Evolutionary conservation across 75 land plant species (phyloP).

Genomic region (Ceratopteris richardii): DNA sequence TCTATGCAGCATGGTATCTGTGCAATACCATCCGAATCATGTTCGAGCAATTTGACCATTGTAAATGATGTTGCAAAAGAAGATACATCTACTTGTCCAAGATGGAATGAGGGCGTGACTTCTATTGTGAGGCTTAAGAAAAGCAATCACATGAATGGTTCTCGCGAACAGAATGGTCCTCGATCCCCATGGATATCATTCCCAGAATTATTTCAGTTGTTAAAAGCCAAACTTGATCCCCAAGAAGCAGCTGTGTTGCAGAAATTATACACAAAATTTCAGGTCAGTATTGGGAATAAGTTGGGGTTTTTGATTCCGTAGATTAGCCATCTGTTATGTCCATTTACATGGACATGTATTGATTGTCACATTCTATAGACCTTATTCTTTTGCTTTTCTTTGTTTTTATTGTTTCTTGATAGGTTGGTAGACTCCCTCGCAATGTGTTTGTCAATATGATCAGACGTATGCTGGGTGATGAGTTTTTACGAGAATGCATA

Average conservation of each 20-base stretch:
- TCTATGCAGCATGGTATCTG: too few species aligned
- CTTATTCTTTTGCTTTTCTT: too few species aligned
- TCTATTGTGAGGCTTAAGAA: background rate
- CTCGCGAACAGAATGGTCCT: constrained; percentile 7
- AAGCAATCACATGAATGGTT: background rate
- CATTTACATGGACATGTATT: too few species aligned
- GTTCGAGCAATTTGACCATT: background rate
- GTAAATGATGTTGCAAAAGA: too few species aligned
- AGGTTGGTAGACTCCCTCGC: constrained; percentile 19
- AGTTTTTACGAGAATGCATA: constrained; percentile 4
- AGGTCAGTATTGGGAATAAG: constrained; percentile 29
- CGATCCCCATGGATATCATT: constrained; percentile 65
- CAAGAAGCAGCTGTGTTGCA: constrained; percentile 26
- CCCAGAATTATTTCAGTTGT: constrained; percentile 44
- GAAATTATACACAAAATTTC: constrained; percentile 28
- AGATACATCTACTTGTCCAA: background rate
- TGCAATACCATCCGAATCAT: too few species aligned
- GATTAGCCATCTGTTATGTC: too few species aligned
- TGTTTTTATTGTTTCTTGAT: too few species aligned
- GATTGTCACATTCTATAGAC: too few species aligned
- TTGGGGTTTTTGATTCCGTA: too few species aligned
- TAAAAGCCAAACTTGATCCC: constrained; percentile 33
- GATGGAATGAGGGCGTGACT: too few species aligned
- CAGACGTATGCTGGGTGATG: constrained; percentile 14
- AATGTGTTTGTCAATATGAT: constrained; percentile 10